phyloP scores from a whole-genome alignment of 129 eudicot genomes.

The Saussurea involucrata region DNA sequence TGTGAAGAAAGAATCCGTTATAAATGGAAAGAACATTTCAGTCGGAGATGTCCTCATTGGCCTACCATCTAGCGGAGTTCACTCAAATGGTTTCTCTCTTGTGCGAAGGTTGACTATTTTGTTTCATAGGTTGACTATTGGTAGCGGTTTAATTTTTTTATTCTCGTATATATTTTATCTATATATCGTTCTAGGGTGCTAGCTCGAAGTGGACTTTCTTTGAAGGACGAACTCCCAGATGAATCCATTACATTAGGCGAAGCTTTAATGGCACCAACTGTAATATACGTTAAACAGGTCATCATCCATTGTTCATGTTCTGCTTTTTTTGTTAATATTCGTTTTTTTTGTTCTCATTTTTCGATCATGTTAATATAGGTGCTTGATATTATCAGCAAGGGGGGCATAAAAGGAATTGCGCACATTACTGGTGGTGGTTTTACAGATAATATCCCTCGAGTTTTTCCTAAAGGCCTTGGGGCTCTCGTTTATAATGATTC shows the following conservation, averaged over 20 bases:
- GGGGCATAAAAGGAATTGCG: conserved; percentile 93
- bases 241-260: conserved; percentile 61
- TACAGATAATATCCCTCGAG: conserved; percentile 88
- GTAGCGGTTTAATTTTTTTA: neutral
- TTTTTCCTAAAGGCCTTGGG: conserved; percentile 91
- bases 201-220: conserved; percentile 57
- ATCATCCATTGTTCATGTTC: neutral
- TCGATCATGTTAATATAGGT: conserved; percentile 42
- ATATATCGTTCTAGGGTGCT: conserved; percentile 55
- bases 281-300: conserved; percentile 89
- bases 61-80: conserved; percentile 77
- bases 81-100: conserved; percentile 80
- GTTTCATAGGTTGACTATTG: neutral
- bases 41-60: conserved; percentile 73
- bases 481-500: conserved; percentile 60
- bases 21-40: conserved; percentile 56
- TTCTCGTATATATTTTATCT: conserved; percentile 28
- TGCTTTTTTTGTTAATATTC: neutral
- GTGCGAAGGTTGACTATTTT: conserved; percentile 50
- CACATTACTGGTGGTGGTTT: conserved; percentile 98
- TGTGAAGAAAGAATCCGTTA: conserved; percentile 66
- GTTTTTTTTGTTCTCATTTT: neutral
- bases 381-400: conserved; percentile 80
- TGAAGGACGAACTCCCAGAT: conserved; percentile 77
- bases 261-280: conserved; percentile 93